Base-by-base conservation (phyloP, 2,329 filamentous ascomycete genomes). In the Cladophialophora chaetospira region DNA sequence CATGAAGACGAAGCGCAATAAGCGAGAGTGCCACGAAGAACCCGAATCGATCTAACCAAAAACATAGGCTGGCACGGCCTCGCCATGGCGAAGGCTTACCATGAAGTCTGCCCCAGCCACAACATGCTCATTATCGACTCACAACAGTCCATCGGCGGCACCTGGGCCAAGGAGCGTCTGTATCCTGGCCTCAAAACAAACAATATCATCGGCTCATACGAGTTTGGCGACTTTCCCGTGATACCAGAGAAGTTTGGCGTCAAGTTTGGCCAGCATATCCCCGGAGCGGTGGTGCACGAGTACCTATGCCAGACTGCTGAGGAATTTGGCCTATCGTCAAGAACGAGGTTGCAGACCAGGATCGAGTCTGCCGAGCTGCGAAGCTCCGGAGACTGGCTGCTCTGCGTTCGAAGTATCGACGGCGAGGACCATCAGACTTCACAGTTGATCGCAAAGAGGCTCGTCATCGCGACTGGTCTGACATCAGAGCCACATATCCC, bases 211-310 rank as follows among this genome's bases (percentile, higher is more conserved):
- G 88, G 88, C 2, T 87, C 83, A 0, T 89, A 86, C 63, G 87
- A 92, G 69, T 91, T 82, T 65, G 83, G 84, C 0, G 88, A 90
- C 65, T 89, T 88, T 58, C 86, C 87, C 15, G 87, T 92, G 84
- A 76, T 79, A 56, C 70, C 74, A 5, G 78, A 78, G 17, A 77
- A 72, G 0, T 86, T 81, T 63, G 75, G 73, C 0, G 70, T 78
- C 19, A 66, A 77, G 48, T 64, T 69, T 5, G 81, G 80, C 13
- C 68, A 85, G 49, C 84, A 88, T 67, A 82, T 88, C 46, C 79
- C 84, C 0, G 85, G 82, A 0, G 61, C 72, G 0, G 77, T 80
- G 1, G 69, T 87, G 50, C 77, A 85, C 63, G 65, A 71, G 1
- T 88, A 88, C 67, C 70, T 88, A 5, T 73, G 75, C 28, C 75